Evolutionary conservation across 192 early-diverging fungal species (phyloP).

Genomic region (Phycomyces nitens): DNA sequence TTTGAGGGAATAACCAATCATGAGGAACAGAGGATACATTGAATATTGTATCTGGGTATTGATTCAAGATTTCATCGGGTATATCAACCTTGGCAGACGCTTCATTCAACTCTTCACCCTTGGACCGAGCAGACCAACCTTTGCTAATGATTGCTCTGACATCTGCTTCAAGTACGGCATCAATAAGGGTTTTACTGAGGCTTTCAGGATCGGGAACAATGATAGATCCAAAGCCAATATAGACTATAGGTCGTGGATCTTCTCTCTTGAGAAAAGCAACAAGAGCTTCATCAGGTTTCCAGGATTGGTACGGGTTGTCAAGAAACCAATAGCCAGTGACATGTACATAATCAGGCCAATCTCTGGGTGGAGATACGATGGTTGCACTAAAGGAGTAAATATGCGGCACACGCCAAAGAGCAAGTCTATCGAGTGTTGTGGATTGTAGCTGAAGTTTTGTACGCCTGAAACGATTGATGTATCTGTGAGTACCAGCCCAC

Average conservation of each 20-base stretch:
- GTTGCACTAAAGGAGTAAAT: constrained; percentile 59
- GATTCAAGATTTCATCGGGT: constrained; percentile 21
- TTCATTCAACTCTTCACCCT: background rate
- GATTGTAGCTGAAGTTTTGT: constrained; percentile 42
- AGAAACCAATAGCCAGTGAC: constrained; percentile 73
- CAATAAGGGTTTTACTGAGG: constrained; percentile 56
- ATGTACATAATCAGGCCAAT: constrained; percentile 67
- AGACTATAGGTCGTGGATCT: constrained; percentile 46
- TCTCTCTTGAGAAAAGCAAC: constrained; percentile 47
- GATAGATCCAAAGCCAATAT: constrained; percentile 81
- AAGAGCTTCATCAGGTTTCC: constrained; percentile 52
- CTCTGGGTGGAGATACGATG: constrained; percentile 53
- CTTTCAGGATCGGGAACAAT: constrained; percentile 65
- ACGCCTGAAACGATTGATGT: constrained; percentile 57
- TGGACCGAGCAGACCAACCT: constrained; percentile 62
- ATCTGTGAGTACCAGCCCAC: constrained; percentile 56
- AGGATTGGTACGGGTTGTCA: constrained; percentile 53
- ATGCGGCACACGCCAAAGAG: constrained; percentile 48
- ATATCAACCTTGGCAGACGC: background rate
- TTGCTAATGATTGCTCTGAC: constrained; percentile 67
- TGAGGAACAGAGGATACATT: constrained; percentile 66
- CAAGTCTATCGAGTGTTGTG: constrained; percentile 46
- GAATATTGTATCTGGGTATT: constrained; percentile 47
- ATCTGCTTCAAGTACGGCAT: constrained; percentile 58
- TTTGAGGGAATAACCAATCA: constrained; percentile 69